A percentile compares a stretch with the other conserved stretches of the same genome.
Conservation (phyloP, 192 early-diverging fungal species). For the Dissophora ornata region DNA sequence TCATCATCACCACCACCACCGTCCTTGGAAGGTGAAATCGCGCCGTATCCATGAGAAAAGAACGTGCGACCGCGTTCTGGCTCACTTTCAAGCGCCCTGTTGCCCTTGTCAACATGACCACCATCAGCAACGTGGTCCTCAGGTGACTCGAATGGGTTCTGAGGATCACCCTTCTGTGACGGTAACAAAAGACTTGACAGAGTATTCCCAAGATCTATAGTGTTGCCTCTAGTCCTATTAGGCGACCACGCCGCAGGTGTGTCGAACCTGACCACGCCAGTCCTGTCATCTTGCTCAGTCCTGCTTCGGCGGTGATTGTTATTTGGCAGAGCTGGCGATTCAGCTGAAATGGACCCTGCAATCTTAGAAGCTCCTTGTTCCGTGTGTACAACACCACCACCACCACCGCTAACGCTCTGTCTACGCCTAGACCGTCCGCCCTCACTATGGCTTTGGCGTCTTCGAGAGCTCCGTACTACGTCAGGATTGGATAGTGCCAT, state of each 20-base stretch:
- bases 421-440: slow-evolving; percentile 17
- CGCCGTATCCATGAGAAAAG: slow-evolving; percentile 34
- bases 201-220: neutral
- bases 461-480: slow-evolving; percentile 8
- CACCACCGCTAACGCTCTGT: neutral
- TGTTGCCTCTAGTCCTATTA: neutral
- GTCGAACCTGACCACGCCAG: slow-evolving; percentile 36
- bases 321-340: neutral
- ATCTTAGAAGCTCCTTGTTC: neutral
- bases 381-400: neutral
- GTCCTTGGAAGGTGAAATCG: neutral
- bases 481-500: slow-evolving; percentile 19
- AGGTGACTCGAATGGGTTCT: slow-evolving; percentile 7
- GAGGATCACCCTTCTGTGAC: neutral
- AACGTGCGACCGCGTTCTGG: slow-evolving; percentile 21
- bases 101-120: neutral
- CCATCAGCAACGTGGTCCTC: neutral
- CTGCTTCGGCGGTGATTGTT: slow-evolving; percentile 36
- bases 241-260: neutral
- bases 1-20: neutral
- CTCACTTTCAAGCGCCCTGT: slow-evolving; percentile 1
- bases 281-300: slow-evolving; percentile 37
- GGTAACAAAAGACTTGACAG: neutral
- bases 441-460: slow-evolving; percentile 43
- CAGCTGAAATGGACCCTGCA: neutral